These are phyloP conservation scores for Fraxinus greggii DNA, from an alignment of 305 asterid genomes.

Conservation along the genomic window DNA sequence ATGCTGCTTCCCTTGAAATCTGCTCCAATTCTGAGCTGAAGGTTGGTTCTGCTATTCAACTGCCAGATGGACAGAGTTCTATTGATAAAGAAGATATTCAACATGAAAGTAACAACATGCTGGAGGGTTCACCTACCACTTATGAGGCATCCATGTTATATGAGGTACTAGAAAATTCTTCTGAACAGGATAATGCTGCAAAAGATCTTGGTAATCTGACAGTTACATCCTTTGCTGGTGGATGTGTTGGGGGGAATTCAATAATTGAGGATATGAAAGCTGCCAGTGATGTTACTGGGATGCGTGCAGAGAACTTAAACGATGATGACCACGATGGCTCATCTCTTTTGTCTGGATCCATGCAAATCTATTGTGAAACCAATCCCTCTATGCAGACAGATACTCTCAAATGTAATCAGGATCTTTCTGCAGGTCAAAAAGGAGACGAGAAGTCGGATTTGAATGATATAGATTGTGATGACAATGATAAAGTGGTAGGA, in stretches of 20 bases:
- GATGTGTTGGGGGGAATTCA: slow-evolving; percentile 23
- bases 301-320: slow-evolving; percentile 29
- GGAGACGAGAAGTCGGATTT: slow-evolving; percentile 33
- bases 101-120: slow-evolving; percentile 34
- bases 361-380: slow-evolving; percentile 31
- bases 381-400: slow-evolving; percentile 33
- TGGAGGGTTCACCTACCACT: slow-evolving; percentile 27
- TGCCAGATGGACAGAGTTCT: slow-evolving; percentile 33
- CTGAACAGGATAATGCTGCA: slow-evolving; percentile 34
- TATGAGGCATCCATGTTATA: slow-evolving; percentile 30
- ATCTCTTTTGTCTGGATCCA: slow-evolving; percentile 39
- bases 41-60: slow-evolving; percentile 29
- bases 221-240: slow-evolving; percentile 31
- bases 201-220: slow-evolving; percentile 27
- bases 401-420: slow-evolving; percentile 29
- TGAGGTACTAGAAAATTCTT: slow-evolving; percentile 26
- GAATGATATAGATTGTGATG: slow-evolving; percentile 34
- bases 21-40: slow-evolving; percentile 29
- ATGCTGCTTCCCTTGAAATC: slow-evolving; percentile 16
- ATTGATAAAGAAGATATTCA: slow-evolving; percentile 30
- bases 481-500: slow-evolving; percentile 31
- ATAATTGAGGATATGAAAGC: slow-evolving; percentile 19
- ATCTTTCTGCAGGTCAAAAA: slow-evolving; percentile 31
- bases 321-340: slow-evolving; percentile 33
- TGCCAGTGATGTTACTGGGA: slow-evolving; percentile 30